Base-by-base conservation (phyloP, 2,329 filamentous ascomycete genomes). In the Lasiodiplodia hormozganensis region DNA sequence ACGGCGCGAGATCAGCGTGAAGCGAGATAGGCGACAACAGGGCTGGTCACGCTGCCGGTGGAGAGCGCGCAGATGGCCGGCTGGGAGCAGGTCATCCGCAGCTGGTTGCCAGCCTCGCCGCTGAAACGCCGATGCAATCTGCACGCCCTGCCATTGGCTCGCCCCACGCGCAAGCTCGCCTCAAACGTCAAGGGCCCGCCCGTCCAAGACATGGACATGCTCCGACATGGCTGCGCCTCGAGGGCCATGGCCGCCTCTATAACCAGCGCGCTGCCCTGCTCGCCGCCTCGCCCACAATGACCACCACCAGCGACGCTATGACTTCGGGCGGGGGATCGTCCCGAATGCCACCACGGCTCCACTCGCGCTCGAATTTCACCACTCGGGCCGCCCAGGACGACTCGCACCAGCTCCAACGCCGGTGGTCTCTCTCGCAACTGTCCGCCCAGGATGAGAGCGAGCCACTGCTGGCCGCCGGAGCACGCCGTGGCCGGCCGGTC, bases 371-470 rank as follows among this genome's bases (percentile, higher is more conserved):
- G 38, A 84, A 80, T 70, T 85, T 85, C 72, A 78, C 81, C 60
- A 75, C 82, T 23, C 77, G 80, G 21, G 80, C 82, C 25, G 82
- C 84, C 25, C 77, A 75, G 62, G 84, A 85, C 72, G 78, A 81
- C 65, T 77, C 78, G 52, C 79, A 80, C 67, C 81, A 83, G 69
- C 74, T 85, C 67, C 78, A 80, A 65, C 77, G 82, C 57, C 79
- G 81, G 47, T 73, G 68, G 58, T 79, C 78, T 8, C 71, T 76
- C 56, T 73, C 54, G 18, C 65, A 76, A 23, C 72, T 75, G 18
- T 74, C 73, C 12, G 73, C 74, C 23, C 69, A 74, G 58, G 77
- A 80, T 77, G 76, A 74, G 74, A 77, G 70, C 14, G 60, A 64
- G 25, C 67, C 58, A 23, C 67, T 68, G 18, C 51, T 68, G 51